A percentile compares a stretch with the other conserved stretches of the same genome.
These are phyloP conservation scores for Botrytis pseudocinerea DNA, from an alignment of 2,329 filamentous ascomycete genomes.

Conservation along the genomic window DNA sequence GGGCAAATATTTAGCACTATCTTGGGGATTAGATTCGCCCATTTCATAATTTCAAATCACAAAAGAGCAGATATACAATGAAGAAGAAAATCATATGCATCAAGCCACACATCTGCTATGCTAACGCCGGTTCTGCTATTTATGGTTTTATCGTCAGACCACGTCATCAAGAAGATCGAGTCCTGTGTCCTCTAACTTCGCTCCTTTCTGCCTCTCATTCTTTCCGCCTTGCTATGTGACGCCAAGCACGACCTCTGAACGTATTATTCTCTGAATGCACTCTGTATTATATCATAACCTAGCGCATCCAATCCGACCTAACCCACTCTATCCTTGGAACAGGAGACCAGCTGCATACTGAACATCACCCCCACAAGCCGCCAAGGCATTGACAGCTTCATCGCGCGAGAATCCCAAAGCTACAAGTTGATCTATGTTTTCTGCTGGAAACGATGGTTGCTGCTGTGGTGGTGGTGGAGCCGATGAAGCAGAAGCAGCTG, in stretches of 20 bases:
- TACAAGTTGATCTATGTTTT: slow-evolving; percentile 73
- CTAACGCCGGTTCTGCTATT: slow-evolving; percentile 6
- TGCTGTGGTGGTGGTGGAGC: slow-evolving; percentile 31
- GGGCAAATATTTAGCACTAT: background rate
- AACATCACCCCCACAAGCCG: slow-evolving; percentile 81
- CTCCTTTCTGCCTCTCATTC: slow-evolving; percentile 10
- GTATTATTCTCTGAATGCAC: background rate
- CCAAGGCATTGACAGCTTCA: slow-evolving; percentile 76
- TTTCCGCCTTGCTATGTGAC: slow-evolving; percentile 4
- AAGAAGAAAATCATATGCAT: background rate
- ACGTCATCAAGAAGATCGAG: background rate
- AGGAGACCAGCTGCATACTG: slow-evolving; percentile 85
- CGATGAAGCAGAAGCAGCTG: slow-evolving; percentile 22
- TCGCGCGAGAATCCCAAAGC: slow-evolving; percentile 75
- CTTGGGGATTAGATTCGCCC: background rate
- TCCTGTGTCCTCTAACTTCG: background rate
- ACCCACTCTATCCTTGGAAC: slow-evolving; percentile 51
- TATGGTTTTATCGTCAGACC: background rate
- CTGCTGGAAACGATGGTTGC: slow-evolving; percentile 47
- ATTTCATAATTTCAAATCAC: background rate
- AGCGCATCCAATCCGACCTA: background rate
- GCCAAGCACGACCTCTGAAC: background rate
- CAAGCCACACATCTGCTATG: slow-evolving; percentile 13
- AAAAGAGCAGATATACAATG: background rate
- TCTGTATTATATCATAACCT: background rate